A percentile compares a stretch with the other conserved stretches of the same genome.
These are phyloP conservation scores for Eucalyptus brandiana DNA, from an alignment of 345 rosid genomes.

Conservation along the genomic window DNA sequence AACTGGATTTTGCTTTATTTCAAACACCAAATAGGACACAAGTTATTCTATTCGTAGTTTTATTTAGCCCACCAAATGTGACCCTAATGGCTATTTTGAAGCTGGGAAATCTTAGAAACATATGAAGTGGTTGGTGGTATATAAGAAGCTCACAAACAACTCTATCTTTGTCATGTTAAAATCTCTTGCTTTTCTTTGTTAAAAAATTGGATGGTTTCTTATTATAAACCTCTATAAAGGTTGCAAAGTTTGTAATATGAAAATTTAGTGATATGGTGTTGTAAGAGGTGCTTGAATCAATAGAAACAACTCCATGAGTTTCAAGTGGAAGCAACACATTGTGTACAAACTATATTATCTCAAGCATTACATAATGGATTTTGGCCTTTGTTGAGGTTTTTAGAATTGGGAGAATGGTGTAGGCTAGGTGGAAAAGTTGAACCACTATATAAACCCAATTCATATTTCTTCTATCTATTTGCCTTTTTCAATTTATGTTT, in stretches of 20 bases:
- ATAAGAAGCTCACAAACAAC: neutral
- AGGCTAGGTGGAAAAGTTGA: neutral
- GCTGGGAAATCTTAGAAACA: neutral
- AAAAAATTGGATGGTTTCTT: neutral
- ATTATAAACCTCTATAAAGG: neutral
- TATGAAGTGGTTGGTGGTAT: neutral
- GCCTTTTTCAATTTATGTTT: neutral
- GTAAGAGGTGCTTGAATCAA: neutral
- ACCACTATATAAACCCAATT: neutral
- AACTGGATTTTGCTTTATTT: too few relatives aligned
- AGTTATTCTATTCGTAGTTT: too few relatives aligned
- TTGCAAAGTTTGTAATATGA: neutral
- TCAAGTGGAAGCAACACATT: neutral
- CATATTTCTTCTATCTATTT: neutral
- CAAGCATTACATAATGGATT: neutral
- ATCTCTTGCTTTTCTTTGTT: neutral
- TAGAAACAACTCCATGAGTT: neutral
- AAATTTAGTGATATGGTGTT: too few relatives aligned
- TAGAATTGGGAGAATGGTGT: neutral
- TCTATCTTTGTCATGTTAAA: neutral
- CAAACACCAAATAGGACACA: neutral
- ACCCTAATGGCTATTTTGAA: neutral
- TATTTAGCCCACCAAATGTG: accelerated
- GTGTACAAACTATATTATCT: neutral
- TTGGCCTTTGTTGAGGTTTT: neutral